Base-by-base conservation (phyloP, 2,329 filamentous ascomycete genomes). In the Uncinocarpus reesii region DNA sequence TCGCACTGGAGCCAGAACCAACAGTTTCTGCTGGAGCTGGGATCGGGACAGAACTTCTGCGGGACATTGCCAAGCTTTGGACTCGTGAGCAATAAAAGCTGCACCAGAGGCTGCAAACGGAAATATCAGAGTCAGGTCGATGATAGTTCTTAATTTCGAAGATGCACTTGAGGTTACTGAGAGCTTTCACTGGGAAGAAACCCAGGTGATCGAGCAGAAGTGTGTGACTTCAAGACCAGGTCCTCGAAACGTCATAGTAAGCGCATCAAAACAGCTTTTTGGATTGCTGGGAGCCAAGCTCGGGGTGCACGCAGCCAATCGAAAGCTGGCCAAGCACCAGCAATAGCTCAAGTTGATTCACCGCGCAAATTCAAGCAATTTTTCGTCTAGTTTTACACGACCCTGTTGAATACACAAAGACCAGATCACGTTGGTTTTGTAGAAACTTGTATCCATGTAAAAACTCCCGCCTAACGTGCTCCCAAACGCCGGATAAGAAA, bases 401-500 rank as follows among this genome's bases (percentile, higher is more conserved):
- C n/a, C 34, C 31, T 40, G 23, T 16, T 31, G 24, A 29, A 40
- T n/a, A 34, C 34, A 47, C 20, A 41, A 13, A 29, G 11, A 35
- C 28, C 31, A 48, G 37, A 42, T 15, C 26, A 29, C 21, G 34
- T 42, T n/a, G n/a, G n/a, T n/a, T n/a, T 42, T 32, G 29, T 35
- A 18, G 20, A 42, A 21, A 36, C 20, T 20, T 13, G 31, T 48
- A 48, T 36, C 46, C 46, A 42, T 29, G 26, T 13, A 29, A 21
- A 42, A 38, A 52, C 47, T 51, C 52, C 49, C 37, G 18, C 47
- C 46, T 7, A 23, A 45, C 16, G 44, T 51, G 50, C 52, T 52
- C 52, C 52, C 18, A 35, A 54, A 52, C 52, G 47, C 52, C 52
- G 47, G 56, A 63, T 34, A 47, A 45, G 42, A 40, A 28, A 29